Conservation (phyloP, 2,329 filamentous ascomycete genomes). For the Lasiodiplodia sp. region DNA sequence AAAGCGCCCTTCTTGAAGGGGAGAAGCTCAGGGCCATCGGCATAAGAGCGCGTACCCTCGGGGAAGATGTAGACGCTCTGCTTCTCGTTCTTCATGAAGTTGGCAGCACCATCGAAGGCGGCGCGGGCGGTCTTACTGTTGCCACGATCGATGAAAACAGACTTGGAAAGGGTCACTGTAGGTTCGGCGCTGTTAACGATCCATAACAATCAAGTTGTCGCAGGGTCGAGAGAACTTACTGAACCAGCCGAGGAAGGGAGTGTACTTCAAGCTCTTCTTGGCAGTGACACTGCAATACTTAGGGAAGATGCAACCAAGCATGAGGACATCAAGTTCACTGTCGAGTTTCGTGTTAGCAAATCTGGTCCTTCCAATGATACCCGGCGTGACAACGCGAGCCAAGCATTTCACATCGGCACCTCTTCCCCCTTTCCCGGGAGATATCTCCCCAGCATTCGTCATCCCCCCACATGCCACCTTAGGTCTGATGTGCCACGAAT, state of each 20-base stretch:
- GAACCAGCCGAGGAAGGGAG: slow-evolving; percentile 94
- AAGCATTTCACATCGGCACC: background rate
- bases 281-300: slow-evolving; percentile 92
- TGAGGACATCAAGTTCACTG: slow-evolving; percentile 86
- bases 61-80: slow-evolving; percentile 85
- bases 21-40: slow-evolving; percentile 78
- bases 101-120: slow-evolving; percentile 83
- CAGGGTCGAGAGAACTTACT: slow-evolving; percentile 54
- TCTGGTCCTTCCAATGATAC: background rate
- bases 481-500: background rate
- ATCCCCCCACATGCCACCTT: background rate
- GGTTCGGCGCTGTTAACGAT: slow-evolving; percentile 22
- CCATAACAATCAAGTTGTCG: background rate
- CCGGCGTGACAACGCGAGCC: background rate
- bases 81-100: slow-evolving; percentile 73
- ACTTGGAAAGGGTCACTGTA: slow-evolving; percentile 76
- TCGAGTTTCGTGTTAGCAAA: slow-evolving; percentile 32
- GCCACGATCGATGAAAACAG: slow-evolving; percentile 93
- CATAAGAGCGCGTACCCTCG: slow-evolving; percentile 92
- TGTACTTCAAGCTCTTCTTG: slow-evolving; percentile 80
- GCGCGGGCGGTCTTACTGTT: slow-evolving; percentile 83
- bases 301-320: slow-evolving; percentile 89
- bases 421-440: background rate
- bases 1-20: slow-evolving; percentile 99
- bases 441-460: background rate